phyloP scores from a whole-genome alignment of 2,329 filamentous ascomycete genomes.

The Colletotrichum shisoi region DNA sequence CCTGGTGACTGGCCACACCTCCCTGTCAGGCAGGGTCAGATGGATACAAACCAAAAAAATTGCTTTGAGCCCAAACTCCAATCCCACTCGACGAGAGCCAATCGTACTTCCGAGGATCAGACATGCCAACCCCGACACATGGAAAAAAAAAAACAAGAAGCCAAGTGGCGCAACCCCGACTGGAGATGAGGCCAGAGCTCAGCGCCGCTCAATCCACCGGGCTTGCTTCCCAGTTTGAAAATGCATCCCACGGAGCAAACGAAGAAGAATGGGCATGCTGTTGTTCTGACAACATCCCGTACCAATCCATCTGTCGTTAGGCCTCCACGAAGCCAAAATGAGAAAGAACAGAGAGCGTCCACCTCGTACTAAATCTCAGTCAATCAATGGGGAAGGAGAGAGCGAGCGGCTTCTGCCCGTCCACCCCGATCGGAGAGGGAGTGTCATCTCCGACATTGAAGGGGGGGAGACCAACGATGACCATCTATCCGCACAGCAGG shows the following conservation, averaged over 20 bases:
- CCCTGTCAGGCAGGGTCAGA: conserved; percentile 34
- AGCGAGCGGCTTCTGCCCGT: neutral
- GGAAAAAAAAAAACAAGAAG: conserved; percentile 20
- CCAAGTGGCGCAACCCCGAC: conserved; percentile 32
- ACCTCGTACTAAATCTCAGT: neutral
- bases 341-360: neutral
- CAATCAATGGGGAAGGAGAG: neutral
- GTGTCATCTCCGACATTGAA: neutral
- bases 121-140: conserved; percentile 30
- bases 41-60: conserved; percentile 25
- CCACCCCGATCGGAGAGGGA: neutral
- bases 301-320: neutral
- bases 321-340: neutral
- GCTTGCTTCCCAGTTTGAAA: neutral
- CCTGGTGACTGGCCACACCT: conserved; percentile 22
- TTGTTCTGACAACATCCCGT: conserved; percentile 9
- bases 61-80: conserved; percentile 24
- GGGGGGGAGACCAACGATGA: neutral
- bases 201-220: conserved; percentile 16
- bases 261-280: neutral
- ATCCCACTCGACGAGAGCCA: conserved; percentile 35
- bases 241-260: conserved; percentile 9
- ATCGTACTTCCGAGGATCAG: conserved; percentile 26
- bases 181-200: conserved; percentile 23
- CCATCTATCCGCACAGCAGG: conserved; percentile 1